phyloP scores from a whole-genome alignment of 2,329 filamentous ascomycete genomes.

The Aschersonia sp. region DNA sequence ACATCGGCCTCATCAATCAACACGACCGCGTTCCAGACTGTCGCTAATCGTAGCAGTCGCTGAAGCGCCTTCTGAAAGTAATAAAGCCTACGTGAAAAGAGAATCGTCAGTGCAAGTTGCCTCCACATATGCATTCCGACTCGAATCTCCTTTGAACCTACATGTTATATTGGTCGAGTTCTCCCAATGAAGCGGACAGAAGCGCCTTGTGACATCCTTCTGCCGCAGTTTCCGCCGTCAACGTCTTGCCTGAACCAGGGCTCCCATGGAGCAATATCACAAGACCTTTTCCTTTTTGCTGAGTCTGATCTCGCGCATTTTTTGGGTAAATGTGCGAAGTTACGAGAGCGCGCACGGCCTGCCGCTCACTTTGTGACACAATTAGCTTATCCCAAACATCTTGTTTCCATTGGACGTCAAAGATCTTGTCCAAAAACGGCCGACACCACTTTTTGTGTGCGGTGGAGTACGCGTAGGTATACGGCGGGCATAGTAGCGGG shows the following conservation, averaged over 20 bases:
- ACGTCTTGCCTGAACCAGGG: conserved; percentile 31
- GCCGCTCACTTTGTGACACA: not conserved
- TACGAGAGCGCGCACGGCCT: not conserved
- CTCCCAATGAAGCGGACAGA: conserved; percentile 11
- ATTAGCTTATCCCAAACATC: not conserved
- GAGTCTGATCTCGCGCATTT: not conserved
- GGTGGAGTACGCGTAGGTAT: not conserved
- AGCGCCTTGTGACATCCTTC: conserved; percentile 28
- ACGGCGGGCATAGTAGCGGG: not conserved
- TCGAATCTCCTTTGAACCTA: conserved; percentile 6
- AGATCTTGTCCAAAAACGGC: not conserved
- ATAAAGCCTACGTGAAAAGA: not conserved
- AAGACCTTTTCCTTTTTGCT: conserved; percentile 24
- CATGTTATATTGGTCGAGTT: conserved; percentile 11
- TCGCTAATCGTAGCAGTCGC: conserved; percentile 16
- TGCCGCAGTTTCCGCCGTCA: conserved; percentile 28
- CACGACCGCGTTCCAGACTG: conserved; percentile 34
- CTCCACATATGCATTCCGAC: not conserved
- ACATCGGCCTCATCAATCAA: conserved; percentile 40
- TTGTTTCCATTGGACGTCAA: not conserved
- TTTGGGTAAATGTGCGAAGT: not conserved
- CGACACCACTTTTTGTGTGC: not conserved
- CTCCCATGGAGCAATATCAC: conserved; percentile 30
- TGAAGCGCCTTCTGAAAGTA: conserved; percentile 17
- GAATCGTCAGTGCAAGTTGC: not conserved